Conservation (phyloP, 2,329 filamentous ascomycete genomes). For the Monilinia fructicola region DNA sequence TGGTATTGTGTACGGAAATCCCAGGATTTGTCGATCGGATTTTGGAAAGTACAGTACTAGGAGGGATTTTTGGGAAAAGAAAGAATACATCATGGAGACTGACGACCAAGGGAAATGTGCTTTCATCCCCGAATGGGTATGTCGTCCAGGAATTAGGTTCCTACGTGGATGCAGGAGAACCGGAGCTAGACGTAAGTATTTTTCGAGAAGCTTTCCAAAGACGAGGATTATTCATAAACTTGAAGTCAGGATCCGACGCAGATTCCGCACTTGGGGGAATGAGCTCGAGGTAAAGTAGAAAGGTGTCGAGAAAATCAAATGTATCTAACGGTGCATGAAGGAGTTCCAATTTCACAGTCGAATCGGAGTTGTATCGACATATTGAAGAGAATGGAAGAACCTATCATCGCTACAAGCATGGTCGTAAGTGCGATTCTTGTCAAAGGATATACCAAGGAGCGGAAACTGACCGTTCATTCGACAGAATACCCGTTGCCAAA, state of each 20-base stretch:
- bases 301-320: neutral
- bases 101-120: neutral
- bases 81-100: neutral
- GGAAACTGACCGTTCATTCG: neutral
- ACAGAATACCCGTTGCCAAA: constrained; percentile 22
- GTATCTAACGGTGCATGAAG: constrained; percentile 5
- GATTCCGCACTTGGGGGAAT: constrained; percentile 18
- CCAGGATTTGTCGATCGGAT: neutral
- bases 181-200: constrained; percentile 9
- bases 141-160: constrained; percentile 7
- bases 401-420: constrained; percentile 21
- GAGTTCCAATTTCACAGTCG: constrained; percentile 10
- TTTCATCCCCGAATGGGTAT: neutral
- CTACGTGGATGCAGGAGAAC: constrained; percentile 9
- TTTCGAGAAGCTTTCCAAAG: no score
- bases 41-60: neutral
- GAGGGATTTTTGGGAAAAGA: neutral
- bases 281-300: neutral
- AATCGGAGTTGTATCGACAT: constrained; percentile 16
- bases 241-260: neutral
- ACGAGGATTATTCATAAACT: neutral
- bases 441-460: neutral
- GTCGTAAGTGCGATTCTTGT: constrained; percentile 4
- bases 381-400: constrained; percentile 23
- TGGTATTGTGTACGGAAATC: neutral